Conservation (phyloP, 2,329 filamentous ascomycete species). For the Colletotrichum sp. region DNA sequence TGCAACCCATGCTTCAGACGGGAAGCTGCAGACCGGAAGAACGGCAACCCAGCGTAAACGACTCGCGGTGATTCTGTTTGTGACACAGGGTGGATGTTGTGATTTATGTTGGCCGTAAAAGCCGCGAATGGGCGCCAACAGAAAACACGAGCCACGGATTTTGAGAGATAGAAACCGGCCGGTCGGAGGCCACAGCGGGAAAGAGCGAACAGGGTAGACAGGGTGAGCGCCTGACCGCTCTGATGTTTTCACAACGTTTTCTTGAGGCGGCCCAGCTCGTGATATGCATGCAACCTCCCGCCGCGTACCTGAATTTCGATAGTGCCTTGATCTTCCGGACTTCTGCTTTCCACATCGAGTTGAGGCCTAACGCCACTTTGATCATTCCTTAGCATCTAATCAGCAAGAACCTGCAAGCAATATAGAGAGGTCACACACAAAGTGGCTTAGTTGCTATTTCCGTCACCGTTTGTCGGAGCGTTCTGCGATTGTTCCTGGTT, state of each 20-base stretch:
- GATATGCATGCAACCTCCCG: not conserved
- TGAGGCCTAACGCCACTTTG: not conserved
- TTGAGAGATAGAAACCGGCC: not conserved
- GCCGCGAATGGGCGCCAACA: not conserved
- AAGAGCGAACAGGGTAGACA: not conserved
- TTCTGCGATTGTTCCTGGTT: not conserved
- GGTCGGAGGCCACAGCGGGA: not conserved
- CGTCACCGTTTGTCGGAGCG: not conserved
- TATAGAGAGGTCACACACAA: not conserved
- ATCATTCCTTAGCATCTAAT: not conserved
- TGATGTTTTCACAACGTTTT: not conserved
- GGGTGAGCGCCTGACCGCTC: not conserved
- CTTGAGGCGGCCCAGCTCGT: not conserved
- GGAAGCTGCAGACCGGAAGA: not conserved
- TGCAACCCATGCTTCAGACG: not conserved
- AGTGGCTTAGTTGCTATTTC: not conserved
- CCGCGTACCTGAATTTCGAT: not conserved
- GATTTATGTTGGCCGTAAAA: not conserved
- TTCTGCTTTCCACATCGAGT: not conserved
- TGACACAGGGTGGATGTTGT: not conserved
- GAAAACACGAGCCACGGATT: not conserved
- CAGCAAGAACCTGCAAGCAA: not conserved
- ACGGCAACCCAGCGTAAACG: conserved; percentile 1
- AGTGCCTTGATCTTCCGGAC: not conserved
- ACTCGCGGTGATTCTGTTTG: not conserved